Base-by-base conservation (phyloP, 768 basidiomycete genomes). In the Neoboletus subvelutipes region DNA sequence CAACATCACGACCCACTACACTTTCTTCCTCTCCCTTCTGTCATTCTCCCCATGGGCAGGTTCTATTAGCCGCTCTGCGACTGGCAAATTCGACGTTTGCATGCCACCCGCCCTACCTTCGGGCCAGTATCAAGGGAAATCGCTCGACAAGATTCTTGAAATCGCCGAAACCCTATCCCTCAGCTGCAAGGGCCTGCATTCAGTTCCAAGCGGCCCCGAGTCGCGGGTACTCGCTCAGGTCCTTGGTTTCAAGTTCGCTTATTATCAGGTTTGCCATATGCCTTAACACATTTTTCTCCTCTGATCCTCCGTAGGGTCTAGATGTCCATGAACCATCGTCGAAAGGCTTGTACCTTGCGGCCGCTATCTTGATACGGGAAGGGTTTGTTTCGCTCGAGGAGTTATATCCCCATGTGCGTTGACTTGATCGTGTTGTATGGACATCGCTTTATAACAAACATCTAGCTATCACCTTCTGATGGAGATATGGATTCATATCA, bases 211-310 rank as follows among this genome's bases (percentile, higher is more conserved):
- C 15, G 63, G 66, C 5, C 66, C 67, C 28, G 77, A 82, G 50
- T 77, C 86, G 26, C 80, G 83, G 50, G 87, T 92, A 22, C 75
- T 92, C 54, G 87, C 92, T 15, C 94, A 99, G 74, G 90, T 98
- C 8, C 77, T 99, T 22, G 97, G 97, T n/a, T 98, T 98, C 81
- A 99, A 99, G 73, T 96, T 97, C 65, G 80, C 83, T 10, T 86
- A 88, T 69, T 95, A 96, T 72, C 88, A 95, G 76, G 95, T 94
- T 60, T 47, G 81, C 64, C 56, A 42, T 58, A 45, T 28, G n/a
- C 37, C 41, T 11, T 36, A 17, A 15, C 18, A 22, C 40, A 40
- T 43, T 20, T 55, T 45, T 52, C 40, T 48, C 37, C 36, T 64
- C 62, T 72, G 51, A 68, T 40, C 22, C 3, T 36, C 37, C 5